These are phyloP conservation scores for Beauveria medogensis DNA, from an alignment of 2,329 filamentous ascomycete genomes.

Conservation along the genomic window DNA sequence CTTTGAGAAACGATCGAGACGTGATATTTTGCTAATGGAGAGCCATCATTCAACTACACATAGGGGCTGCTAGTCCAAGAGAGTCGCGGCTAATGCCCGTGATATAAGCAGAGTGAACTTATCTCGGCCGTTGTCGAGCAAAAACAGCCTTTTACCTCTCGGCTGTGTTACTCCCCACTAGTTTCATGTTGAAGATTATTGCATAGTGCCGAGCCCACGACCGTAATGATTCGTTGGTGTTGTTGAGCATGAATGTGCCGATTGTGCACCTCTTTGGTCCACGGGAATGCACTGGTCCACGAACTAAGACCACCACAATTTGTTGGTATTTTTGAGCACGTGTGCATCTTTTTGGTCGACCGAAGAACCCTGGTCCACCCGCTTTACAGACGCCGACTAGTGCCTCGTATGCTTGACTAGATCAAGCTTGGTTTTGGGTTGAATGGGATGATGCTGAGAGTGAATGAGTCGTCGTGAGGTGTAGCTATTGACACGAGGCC, in stretches of 20 bases:
- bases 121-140: not conserved
- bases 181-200: not conserved
- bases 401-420: not conserved
- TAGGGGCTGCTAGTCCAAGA: not conserved
- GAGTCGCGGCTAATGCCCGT: not conserved
- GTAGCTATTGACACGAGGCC: not conserved
- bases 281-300: not conserved
- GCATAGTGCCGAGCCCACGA: not conserved
- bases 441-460: not conserved
- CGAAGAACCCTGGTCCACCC: not conserved
- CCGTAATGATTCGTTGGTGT: not conserved
- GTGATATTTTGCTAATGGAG: not conserved
- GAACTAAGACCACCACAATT: too few species aligned
- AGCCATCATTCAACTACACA: not conserved
- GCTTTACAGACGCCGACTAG: not conserved
- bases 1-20: too few species aligned
- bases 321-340: not conserved
- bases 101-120: not conserved
- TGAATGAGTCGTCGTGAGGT: not conserved
- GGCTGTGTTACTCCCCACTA: not conserved
- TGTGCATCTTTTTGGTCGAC: not conserved
- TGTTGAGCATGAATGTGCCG: not conserved
- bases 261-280: not conserved
- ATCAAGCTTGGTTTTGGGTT: not conserved
- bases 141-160: not conserved